Evolutionary conservation across 805 yeast species (phyloP), one percentile per base, ranked within the genome.

Genomic region (Schwanniomyces yamadae): DNA sequence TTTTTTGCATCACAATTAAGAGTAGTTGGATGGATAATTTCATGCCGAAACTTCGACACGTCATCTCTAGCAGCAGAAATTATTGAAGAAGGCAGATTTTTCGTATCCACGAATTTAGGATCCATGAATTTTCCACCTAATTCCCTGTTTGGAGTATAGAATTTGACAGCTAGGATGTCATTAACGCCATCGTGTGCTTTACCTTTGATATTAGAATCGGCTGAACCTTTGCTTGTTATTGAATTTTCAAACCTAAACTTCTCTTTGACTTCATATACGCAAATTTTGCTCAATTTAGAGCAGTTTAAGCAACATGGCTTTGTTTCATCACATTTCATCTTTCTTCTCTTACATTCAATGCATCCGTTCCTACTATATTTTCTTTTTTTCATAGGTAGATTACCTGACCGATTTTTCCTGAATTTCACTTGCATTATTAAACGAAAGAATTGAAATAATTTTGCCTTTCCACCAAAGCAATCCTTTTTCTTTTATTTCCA

Each of bases 291-390:
- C 23, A 65, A 51, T 16, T 67, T 45, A 19, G 63, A 37, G 41
- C 73, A 66, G 42, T 66, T 63, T 41, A 39, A 29, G 43, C 73
- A 67, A 28, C 36, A 47, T 4, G 72, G 72, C 37, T 55, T 52
- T 4, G 46, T 48, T 42, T 67, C 73, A 44, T 67, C 73, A 41
- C 73, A 67, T 43, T 67, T 67, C 56, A 65, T 66, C 43, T 66
- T 66, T 27, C 73, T 53, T 27, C 73, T 49, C 39, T 66, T 66
- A 50, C 73, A 67, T 47, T 67, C 72, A n/a, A 46, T 49, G 45
- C 73, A 67, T 10, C 73, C 73, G 5, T 54, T 60, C 12, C 72
- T 49, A 29, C 63, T 55, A 44, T 66, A 66, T 44, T 63, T 65
- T 14, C 71, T 41, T 49, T 66, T 66, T 38, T 57, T 61, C 32